phyloP scores from a whole-genome alignment of 106 monocot species.

The Apostasia ramifera region DNA sequence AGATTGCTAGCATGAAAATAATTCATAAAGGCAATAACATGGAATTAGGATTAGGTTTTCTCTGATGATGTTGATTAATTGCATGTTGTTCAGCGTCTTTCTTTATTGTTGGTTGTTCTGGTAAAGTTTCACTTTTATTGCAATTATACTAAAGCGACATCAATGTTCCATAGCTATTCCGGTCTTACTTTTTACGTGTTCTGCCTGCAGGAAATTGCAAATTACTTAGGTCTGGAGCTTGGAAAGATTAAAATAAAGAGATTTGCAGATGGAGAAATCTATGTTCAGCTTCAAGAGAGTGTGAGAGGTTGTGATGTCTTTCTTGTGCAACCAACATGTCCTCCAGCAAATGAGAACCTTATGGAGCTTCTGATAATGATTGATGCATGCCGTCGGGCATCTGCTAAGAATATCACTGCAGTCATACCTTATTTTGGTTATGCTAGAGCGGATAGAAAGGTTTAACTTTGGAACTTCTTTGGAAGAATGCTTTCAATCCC shows the following conservation, averaged over 20 bases:
- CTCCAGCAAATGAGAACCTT: constrained; percentile 89
- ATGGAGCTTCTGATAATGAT: constrained; percentile 95
- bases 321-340: constrained; percentile 82
- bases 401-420: constrained; percentile 82
- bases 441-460: constrained; percentile 93
- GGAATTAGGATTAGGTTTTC: background rate
- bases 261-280: constrained; percentile 93
- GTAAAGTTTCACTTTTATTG: too few species aligned
- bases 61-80: background rate
- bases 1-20: too few species aligned
- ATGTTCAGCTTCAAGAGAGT: constrained; percentile 88
- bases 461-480: constrained; percentile 7
- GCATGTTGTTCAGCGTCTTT: background rate
- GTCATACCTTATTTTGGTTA: constrained; percentile 94
- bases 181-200: background rate
- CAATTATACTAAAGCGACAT: too few species aligned
- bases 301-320: constrained; percentile 92
- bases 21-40: too few species aligned
- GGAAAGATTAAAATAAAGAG: constrained; percentile 85
- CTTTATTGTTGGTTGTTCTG: too few species aligned
- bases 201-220: constrained; percentile 65
- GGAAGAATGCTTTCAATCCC: background rate
- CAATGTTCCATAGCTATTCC: too few species aligned
- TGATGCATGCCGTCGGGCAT: constrained; percentile 89
- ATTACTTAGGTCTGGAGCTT: constrained; percentile 75